Base-by-base conservation (phyloP, 768 basidiomycete species). In the Russula sp. region DNA sequence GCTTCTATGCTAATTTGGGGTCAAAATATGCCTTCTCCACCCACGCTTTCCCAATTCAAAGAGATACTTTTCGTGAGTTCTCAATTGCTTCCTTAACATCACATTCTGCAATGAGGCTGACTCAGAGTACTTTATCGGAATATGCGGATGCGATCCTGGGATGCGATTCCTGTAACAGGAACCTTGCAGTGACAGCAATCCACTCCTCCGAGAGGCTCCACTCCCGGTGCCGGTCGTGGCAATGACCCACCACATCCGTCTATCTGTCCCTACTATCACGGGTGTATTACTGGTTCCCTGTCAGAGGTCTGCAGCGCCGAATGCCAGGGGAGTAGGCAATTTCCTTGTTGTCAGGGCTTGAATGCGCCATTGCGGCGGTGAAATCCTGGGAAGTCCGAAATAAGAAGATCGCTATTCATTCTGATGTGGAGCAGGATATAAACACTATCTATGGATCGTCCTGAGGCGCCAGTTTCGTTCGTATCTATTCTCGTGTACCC, bases 371-470 rank as follows among this genome's bases (percentile, higher is more conserved):
- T 35, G n/a, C 55, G n/a, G 44, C 18, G 31, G 31, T 14, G 42
- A 6, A 8, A 5, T 44, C 40, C 18, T 32, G 42, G 40, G 44
- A n/a, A 34, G 18, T n/a, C 42, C 45, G 31, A 45, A 31, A 56
- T 45, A 2, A 56, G n/a, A 14, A 58, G 47, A 58, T 50, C 48
- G 22, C 10, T 37, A 39, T 18, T 50, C 2, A 59, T 48, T 50
- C 37, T 39, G 57, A 48, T 8, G n/a, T 11, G 20, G 54, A 27
- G 44, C 32, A 16, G n/a, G 20, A 57, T 57, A 62, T 62, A 62
- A 57, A 27, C 10, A 16, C 22, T 40, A n/a, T 27, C 11, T 5
- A 16, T 2, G 3, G 1, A n/a, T 39, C 27, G 8, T 35, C 40
- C 11, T 6, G 34, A 52, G 35, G 1, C 35, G 10, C 18, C 10